Evolutionary conservation across 495 filamentous ascomycete species (phyloP).

Genomic region (Penicillium odoratum): DNA sequence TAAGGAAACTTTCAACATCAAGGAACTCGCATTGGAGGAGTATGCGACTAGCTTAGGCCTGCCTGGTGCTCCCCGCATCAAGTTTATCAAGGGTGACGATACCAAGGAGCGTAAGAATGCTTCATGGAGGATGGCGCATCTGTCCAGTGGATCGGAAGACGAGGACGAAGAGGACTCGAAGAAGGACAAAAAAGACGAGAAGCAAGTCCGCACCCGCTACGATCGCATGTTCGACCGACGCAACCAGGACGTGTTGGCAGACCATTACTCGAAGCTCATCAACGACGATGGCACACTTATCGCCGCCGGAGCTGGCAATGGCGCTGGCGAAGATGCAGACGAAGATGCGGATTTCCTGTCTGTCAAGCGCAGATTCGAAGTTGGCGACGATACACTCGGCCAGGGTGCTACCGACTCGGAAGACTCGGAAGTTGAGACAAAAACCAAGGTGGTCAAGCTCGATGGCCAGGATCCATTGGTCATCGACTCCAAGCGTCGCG

Average conservation of each 20-base stretch:
- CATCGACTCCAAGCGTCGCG: constrained; percentile 88
- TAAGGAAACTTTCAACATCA: constrained; percentile 84
- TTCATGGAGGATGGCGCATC: constrained; percentile 55
- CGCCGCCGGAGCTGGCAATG: constrained; percentile 36
- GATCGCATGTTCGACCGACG: constrained; percentile 95
- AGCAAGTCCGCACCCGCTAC: constrained; percentile 85
- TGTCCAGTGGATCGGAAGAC: constrained; percentile 52
- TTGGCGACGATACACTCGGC: constrained; percentile 43
- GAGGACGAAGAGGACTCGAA: constrained; percentile 49
- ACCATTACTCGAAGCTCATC: constrained; percentile 86
- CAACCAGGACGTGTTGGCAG: constrained; percentile 91
- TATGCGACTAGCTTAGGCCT: constrained; percentile 84
- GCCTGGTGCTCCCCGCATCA: constrained; percentile 86
- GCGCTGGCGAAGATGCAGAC: constrained; percentile 49
- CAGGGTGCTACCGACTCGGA: constrained; percentile 25
- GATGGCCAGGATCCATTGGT: constrained; percentile 65
- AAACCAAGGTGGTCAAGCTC: constrained; percentile 42
- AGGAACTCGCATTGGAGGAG: constrained; percentile 77
- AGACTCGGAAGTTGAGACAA: constrained; percentile 22
- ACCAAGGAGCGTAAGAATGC: constrained; percentile 86
- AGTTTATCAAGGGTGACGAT: constrained; percentile 85
- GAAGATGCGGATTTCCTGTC: constrained; percentile 80
- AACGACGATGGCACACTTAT: constrained; percentile 58
- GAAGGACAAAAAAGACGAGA: constrained; percentile 53
- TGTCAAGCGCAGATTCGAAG: constrained; percentile 78